Percentiles rank a stretch among this genome's conserved stretches.
Evolutionary conservation across 768 basidiomycete genomes (phyloP).

Genomic region (Suillus spraguei): DNA sequence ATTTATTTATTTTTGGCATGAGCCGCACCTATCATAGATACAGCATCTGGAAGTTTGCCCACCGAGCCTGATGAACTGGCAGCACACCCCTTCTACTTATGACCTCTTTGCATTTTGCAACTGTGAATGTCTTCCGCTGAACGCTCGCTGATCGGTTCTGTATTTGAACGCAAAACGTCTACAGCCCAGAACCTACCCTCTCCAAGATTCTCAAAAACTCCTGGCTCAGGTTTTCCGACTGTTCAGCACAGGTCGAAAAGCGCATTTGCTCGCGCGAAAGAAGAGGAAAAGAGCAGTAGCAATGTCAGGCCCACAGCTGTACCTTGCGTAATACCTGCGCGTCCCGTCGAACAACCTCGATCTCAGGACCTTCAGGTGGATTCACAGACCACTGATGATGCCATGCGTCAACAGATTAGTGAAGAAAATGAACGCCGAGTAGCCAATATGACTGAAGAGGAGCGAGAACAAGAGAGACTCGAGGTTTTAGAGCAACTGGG

Average conservation of each 20-base stretch:
- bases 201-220: constrained; percentile 20
- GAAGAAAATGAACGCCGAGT: constrained; percentile 67
- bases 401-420: constrained; percentile 61
- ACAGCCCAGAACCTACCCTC: constrained; percentile 27
- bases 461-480: constrained; percentile 63
- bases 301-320: constrained; percentile 13
- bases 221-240: constrained; percentile 46
- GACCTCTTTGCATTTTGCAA: not conserved
- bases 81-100: not conserved
- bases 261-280: constrained; percentile 55
- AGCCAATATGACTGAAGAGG: constrained; percentile 68
- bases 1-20: not conserved
- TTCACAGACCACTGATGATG: constrained; percentile 28
- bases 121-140: constrained; percentile 26
- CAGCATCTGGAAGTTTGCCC: no score
- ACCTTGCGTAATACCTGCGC: constrained; percentile 27
- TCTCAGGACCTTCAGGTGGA: not conserved
- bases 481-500: constrained; percentile 79
- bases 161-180: constrained; percentile 43
- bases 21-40: no score
- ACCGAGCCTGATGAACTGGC: not conserved
- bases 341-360: not conserved
- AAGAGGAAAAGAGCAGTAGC: constrained; percentile 31
- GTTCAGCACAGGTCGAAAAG: constrained; percentile 68
- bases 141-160: constrained; percentile 43